Percentiles rank a stretch among this genome's conserved stretches.
Evolutionary conservation across 1,284 basidiomycete genomes (phyloP).

Genomic region (Gomphus bonarii): DNA sequence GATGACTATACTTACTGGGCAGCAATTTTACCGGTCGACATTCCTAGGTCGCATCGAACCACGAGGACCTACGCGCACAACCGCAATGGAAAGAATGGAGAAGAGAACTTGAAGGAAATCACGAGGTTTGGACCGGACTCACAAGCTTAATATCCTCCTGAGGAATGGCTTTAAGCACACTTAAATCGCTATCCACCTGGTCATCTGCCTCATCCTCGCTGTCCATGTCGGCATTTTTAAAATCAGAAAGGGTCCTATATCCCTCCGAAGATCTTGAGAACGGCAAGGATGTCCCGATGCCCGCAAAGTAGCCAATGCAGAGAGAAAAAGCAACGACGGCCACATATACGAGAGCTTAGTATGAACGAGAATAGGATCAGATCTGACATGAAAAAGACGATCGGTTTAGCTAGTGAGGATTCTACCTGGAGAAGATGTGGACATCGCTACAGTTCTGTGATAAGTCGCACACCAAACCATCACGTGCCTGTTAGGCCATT

Average conservation of each 20-base stretch:
- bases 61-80: conserved; percentile 29
- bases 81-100: not conserved
- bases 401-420: not conserved
- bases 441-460: not conserved
- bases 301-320: conserved; percentile 19
- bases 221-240: not conserved
- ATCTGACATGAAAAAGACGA: not conserved
- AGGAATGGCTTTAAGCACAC: conserved; percentile 31
- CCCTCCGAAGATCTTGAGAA: conserved; percentile 9
- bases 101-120: not conserved
- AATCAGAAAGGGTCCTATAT: not conserved
- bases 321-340: conserved; percentile 13
- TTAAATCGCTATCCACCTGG: conserved; percentile 25
- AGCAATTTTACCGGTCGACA: conserved; percentile 45
- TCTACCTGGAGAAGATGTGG: not conserved
- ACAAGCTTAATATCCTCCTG: conserved; percentile 44
- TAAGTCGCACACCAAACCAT: not conserved
- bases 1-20: conserved; percentile 30
- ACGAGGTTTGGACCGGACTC: conserved; percentile 10
- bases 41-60: conserved; percentile 40
- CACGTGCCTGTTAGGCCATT: no score
- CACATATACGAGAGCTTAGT: conserved; percentile 7
- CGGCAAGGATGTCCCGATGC: conserved; percentile 14
- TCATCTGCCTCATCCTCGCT: conserved; percentile 14
- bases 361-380: not conserved